Percentiles rank a stretch among this genome's conserved stretches.
Conservation (phyloP, 345 rosid genomes). For the Triadica sebifera region DNA sequence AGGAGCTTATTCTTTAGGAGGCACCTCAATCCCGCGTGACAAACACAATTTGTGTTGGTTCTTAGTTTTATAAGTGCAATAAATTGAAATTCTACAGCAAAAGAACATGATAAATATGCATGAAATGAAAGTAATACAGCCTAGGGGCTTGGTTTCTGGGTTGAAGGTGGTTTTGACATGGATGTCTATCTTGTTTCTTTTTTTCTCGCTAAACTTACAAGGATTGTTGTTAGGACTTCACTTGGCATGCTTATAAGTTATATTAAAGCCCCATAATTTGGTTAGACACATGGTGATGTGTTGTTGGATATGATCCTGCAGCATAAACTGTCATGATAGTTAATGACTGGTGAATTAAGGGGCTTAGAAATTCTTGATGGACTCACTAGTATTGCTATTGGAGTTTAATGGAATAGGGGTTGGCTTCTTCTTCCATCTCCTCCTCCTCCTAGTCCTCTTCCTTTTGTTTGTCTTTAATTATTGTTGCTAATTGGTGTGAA, state of each 20-base stretch:
- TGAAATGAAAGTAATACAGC: background rate
- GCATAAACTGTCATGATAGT: background rate
- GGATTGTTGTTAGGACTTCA: background rate
- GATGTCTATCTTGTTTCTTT: background rate
- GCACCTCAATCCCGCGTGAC: too few relatives aligned
- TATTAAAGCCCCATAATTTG: background rate
- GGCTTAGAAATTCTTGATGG: background rate
- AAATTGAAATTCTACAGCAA: background rate
- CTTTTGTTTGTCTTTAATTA: background rate
- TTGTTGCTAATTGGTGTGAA: background rate
- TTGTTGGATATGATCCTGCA: background rate
- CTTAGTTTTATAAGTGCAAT: background rate
- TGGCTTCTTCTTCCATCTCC: background rate
- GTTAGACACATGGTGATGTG: background rate
- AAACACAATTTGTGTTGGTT: background rate
- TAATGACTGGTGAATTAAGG: background rate
- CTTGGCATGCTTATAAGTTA: background rate
- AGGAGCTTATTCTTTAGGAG: background rate
- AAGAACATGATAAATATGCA: background rate
- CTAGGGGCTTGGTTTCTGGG: background rate
- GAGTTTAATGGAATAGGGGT: background rate
- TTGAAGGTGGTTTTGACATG: background rate
- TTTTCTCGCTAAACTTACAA: background rate
- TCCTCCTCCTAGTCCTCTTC: background rate
- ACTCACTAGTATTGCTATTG: background rate